Conservation (phyloP, 2,329 filamentous ascomycete genomes). For the Trichothecium sympodiale region DNA sequence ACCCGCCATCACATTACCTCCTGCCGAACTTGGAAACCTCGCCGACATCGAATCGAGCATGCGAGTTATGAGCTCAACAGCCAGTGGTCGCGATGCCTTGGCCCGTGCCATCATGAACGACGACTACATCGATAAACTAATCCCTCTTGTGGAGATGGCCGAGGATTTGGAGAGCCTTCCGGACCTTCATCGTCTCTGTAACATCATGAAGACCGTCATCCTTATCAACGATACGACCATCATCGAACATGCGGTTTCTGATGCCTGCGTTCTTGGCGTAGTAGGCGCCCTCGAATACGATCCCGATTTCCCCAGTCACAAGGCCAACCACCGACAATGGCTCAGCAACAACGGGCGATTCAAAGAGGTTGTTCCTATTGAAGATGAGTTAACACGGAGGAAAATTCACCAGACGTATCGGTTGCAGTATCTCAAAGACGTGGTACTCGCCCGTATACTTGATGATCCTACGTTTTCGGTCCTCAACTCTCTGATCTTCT, state of each 20-base stretch:
- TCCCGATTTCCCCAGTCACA: constrained; percentile 93
- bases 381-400: constrained; percentile 65
- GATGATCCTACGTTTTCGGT: constrained; percentile 97
- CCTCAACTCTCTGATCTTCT: constrained; percentile 95
- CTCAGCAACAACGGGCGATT: constrained; percentile 79
- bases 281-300: constrained; percentile 97
- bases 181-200: constrained; percentile 86
- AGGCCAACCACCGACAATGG: constrained; percentile 93
- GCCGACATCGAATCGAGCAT: constrained; percentile 77
- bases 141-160: constrained; percentile 75
- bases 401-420: constrained; percentile 98
- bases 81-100: constrained; percentile 70
- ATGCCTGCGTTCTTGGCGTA: constrained; percentile 80
- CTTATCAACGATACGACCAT: constrained; percentile 90
- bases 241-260: constrained; percentile 86
- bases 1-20: constrained; percentile 61
- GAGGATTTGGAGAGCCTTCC: constrained; percentile 81
- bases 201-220: constrained; percentile 95
- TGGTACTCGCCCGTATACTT: constrained; percentile 90
- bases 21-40: constrained; percentile 72
- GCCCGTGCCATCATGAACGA: constrained; percentile 78
- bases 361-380: constrained; percentile 91
- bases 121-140: constrained; percentile 78
- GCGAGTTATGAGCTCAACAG: constrained; percentile 63
- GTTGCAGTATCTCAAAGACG: constrained; percentile 92